Percentiles rank a stretch among this genome's conserved stretches.
Conservation (phyloP, 106 monocot genomes). For the Platanthera zijinensis region DNA sequence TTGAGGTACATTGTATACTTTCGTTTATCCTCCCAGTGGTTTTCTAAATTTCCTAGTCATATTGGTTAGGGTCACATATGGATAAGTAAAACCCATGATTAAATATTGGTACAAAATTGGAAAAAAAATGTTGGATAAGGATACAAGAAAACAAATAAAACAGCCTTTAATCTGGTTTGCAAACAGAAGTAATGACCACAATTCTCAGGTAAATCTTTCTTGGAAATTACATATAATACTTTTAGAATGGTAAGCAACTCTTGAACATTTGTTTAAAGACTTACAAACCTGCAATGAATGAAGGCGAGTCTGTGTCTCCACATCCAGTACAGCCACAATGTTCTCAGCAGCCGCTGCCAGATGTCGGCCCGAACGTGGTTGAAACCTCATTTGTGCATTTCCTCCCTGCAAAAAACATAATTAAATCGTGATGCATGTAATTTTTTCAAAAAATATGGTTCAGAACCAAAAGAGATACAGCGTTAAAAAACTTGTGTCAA, state of each 20-base stretch:
- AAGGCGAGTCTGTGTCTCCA: constrained; percentile 29
- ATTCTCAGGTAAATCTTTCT: neutral
- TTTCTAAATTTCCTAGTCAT: neutral
- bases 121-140: neutral
- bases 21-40: too few relatives aligned
- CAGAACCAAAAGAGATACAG: neutral
- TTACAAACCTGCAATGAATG: constrained; percentile 29
- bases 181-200: neutral
- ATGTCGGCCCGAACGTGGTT: constrained; percentile 58
- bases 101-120: neutral
- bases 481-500: neutral
- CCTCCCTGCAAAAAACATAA: constrained; percentile 39
- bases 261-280: neutral
- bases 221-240: neutral
- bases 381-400: constrained; percentile 69
- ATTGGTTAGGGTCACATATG: neutral
- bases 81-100: neutral
- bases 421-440: neutral
- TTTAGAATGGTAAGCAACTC: neutral
- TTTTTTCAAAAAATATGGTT: neutral
- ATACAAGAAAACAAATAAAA: neutral
- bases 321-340: constrained; percentile 29
- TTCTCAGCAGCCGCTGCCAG: constrained; percentile 75
- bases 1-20: too few relatives aligned
- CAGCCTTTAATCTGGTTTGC: neutral